Evolutionary conservation across 1,139 yeast genomes (phyloP).

Genomic region (Nematodospora anomalae): DNA sequence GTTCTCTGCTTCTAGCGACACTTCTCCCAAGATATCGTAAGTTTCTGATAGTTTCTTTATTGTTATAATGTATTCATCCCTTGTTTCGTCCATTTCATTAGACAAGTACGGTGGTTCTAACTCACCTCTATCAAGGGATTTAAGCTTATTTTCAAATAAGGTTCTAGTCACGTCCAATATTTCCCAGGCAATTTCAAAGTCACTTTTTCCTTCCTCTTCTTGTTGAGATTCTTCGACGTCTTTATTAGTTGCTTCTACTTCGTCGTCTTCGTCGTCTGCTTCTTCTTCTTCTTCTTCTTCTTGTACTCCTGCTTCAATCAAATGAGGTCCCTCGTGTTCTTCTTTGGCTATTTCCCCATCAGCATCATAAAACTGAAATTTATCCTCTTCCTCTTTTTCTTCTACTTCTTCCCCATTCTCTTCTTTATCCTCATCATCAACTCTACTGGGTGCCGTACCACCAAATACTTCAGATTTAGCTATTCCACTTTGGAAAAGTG

Average conservation of each 20-base stretch:
- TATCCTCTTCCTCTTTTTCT: constrained; percentile 27
- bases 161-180: constrained; percentile 74
- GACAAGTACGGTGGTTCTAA: constrained; percentile 33
- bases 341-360: constrained; percentile 49
- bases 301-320: constrained; percentile 23
- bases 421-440: constrained; percentile 20
- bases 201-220: constrained; percentile 58
- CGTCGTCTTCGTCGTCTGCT: constrained; percentile 30
- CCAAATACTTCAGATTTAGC: constrained; percentile 81
- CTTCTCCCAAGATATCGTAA: constrained; percentile 83
- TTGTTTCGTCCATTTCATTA: constrained; percentile 31
- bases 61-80: constrained; percentile 31
- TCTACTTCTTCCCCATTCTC: constrained; percentile 16
- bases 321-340: constrained; percentile 28
- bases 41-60: constrained; percentile 68
- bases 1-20: constrained; percentile 82
- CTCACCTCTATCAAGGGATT: constrained; percentile 20
- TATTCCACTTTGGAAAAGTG: constrained; percentile 78
- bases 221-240: constrained; percentile 28
- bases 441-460: constrained; percentile 34
- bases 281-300: constrained; percentile 25
- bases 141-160: constrained; percentile 51
- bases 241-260: constrained; percentile 31
- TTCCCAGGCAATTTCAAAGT: constrained; percentile 88
- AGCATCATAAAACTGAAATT: constrained; percentile 59